These are phyloP conservation scores for Oxytropis ochrocephala DNA, from an alignment of 306 rosid genomes.

Conservation along the genomic window DNA sequence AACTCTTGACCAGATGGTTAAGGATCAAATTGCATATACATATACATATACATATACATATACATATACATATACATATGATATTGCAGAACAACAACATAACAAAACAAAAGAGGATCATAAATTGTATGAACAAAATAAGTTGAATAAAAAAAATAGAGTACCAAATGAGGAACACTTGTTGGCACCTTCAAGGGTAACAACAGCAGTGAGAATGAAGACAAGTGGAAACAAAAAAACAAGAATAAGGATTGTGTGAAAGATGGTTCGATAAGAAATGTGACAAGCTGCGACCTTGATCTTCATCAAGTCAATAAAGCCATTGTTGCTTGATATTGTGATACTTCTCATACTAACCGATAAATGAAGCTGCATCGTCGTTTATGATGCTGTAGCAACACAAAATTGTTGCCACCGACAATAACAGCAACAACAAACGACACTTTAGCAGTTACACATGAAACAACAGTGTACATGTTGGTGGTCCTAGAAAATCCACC, in stretches of 20 bases:
- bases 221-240: conserved; percentile 96
- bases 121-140: not conserved
- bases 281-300: conserved; percentile 99
- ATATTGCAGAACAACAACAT: not conserved
- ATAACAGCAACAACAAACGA: conserved; percentile 8
- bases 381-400: conserved; percentile 58
- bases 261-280: conserved; percentile 94
- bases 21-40: too few species aligned
- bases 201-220: conserved; percentile 97
- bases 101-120: not conserved
- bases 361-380: conserved; percentile 99
- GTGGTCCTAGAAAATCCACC: too few species aligned
- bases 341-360: conserved; percentile 99
- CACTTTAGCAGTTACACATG: not conserved
- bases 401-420: conserved; percentile 37
- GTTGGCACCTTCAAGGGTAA: conserved; percentile 99
- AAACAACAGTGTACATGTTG: not conserved
- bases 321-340: conserved; percentile 99
- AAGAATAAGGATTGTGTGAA: conserved; percentile 95
- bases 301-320: conserved; percentile 99
- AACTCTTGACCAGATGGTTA: too few species aligned
- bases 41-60: too few species aligned
- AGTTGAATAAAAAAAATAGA: not conserved
- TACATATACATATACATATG: too few species aligned
- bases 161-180: conserved; percentile 99